Conservation (phyloP, 1,284 basidiomycete genomes). For the Malassezia obtusa region DNA sequence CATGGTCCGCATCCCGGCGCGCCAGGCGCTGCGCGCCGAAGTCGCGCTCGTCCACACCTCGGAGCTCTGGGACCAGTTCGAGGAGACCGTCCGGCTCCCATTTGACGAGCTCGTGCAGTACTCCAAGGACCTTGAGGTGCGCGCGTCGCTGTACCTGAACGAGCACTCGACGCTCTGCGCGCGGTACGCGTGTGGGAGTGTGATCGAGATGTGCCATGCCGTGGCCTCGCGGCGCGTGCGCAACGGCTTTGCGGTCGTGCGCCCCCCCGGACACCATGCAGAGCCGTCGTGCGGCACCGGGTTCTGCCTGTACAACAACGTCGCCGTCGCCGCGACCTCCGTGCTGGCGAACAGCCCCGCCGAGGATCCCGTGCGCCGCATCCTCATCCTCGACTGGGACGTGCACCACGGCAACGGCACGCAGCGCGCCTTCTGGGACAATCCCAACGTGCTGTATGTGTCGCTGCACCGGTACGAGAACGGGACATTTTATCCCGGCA, state of each 20-base stretch:
- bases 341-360: conserved; percentile 56
- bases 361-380: conserved; percentile 51
- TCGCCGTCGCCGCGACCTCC: conserved; percentile 67
- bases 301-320: conserved; percentile 99
- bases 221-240: conserved; percentile 71
- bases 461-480: conserved; percentile 91
- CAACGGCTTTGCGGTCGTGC: conserved; percentile 87
- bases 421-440: conserved; percentile 85
- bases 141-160: conserved; percentile 76
- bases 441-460: conserved; percentile 83
- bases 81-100: conserved; percentile 59
- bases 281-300: conserved; percentile 97
- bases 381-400: conserved; percentile 95
- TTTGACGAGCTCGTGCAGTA: conserved; percentile 48
- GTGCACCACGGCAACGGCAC: conserved; percentile 98
- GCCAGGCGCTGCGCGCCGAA: conserved; percentile 66
- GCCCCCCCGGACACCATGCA: conserved; percentile 95
- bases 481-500: conserved; percentile 73
- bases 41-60: conserved; percentile 77
- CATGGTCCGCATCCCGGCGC: conserved; percentile 70
- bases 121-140: conserved; percentile 65
- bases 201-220: conserved; percentile 77
- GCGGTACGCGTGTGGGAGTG: conserved; percentile 80
- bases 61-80: conserved; percentile 81
- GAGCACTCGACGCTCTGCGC: conserved; percentile 74